These are phyloP conservation scores for Oryza longistaminata DNA, from an alignment of 176 grass and related monocot species.

Conservation along the genomic window DNA sequence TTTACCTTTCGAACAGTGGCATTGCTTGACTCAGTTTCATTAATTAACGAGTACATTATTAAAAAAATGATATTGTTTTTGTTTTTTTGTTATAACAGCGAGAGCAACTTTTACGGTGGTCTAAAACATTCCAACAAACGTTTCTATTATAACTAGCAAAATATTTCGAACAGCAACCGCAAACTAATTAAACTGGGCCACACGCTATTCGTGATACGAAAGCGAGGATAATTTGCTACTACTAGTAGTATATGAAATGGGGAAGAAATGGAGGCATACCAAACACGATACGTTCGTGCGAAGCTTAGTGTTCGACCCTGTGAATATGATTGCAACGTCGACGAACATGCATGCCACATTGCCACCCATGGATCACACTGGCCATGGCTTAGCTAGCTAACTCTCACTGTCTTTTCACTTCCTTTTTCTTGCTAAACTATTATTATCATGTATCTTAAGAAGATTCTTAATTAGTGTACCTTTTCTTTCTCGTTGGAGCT, in stretches of 20 bases:
- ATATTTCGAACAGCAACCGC: not conserved
- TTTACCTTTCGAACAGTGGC: not conserved
- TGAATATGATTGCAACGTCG: conserved; percentile 42
- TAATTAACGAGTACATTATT: not conserved
- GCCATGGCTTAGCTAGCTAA: not conserved
- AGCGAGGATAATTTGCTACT: not conserved
- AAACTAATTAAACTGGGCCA: not conserved
- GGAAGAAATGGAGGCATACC: conserved; percentile 48
- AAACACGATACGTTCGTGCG: conserved; percentile 30
- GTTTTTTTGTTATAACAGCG: too few species aligned
- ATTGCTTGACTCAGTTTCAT: not conserved
- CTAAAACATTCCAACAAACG: too few species aligned
- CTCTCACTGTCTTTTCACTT: not conserved
- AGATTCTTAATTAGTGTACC: conserved; percentile 28
- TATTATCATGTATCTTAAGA: not conserved
- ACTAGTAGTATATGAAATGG: conserved; percentile 17
- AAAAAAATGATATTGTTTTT: too few species aligned
- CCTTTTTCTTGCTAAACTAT: not conserved
- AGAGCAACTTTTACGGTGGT: too few species aligned
- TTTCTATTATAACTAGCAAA: not conserved
- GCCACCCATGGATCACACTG: not conserved
- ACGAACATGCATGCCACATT: conserved; percentile 35
- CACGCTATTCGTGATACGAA: conserved; percentile 27
- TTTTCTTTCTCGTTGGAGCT: too few species aligned
- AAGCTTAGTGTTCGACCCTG: conserved; percentile 4